These are phyloP conservation scores for Prunus campanulata DNA, from an alignment of 306 rosid species.

Conservation along the genomic window DNA sequence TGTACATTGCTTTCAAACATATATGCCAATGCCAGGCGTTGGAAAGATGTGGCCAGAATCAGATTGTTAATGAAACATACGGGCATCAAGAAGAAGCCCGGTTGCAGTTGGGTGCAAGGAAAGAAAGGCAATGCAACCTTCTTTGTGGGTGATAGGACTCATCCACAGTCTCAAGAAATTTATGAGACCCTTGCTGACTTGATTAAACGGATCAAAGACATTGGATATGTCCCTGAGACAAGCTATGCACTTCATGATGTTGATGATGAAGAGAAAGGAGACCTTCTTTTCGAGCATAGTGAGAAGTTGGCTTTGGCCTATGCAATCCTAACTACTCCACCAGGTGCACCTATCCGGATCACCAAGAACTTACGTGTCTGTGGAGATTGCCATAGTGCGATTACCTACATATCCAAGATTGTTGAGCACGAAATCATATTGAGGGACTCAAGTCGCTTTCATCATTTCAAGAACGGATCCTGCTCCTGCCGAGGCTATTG, in stretches of 20 bases:
- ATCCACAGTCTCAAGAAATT: constrained; percentile 55
- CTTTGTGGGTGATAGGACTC: constrained; percentile 75
- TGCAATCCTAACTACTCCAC: constrained; percentile 52
- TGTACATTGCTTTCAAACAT: constrained; percentile 82
- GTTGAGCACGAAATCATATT: constrained; percentile 73
- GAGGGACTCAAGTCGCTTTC: constrained; percentile 87
- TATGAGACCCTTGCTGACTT: constrained; percentile 52
- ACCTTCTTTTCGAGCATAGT: constrained; percentile 74
- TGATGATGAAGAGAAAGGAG: constrained; percentile 83
- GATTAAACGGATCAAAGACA: constrained; percentile 62
- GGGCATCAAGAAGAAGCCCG: constrained; percentile 72
- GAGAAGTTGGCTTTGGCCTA: constrained; percentile 96
- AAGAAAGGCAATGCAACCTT: constrained; percentile 57
- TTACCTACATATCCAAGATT: constrained; percentile 69
- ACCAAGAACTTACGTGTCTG: constrained; percentile 75
- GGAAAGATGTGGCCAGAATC: constrained; percentile 82
- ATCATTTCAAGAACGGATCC: constrained; percentile 80
- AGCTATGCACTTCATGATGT: constrained; percentile 87
- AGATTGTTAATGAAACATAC: constrained; percentile 65
- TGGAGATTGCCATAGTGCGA: constrained; percentile 79
- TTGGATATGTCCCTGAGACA: constrained; percentile 78
- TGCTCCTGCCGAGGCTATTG: constrained; percentile 82
- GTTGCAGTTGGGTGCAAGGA: constrained; percentile 91
- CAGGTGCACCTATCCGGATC: constrained; percentile 52
- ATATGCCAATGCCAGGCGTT: constrained; percentile 73